Conservation (phyloP, 768 basidiomycete species). For the Lentinula boryana region DNA sequence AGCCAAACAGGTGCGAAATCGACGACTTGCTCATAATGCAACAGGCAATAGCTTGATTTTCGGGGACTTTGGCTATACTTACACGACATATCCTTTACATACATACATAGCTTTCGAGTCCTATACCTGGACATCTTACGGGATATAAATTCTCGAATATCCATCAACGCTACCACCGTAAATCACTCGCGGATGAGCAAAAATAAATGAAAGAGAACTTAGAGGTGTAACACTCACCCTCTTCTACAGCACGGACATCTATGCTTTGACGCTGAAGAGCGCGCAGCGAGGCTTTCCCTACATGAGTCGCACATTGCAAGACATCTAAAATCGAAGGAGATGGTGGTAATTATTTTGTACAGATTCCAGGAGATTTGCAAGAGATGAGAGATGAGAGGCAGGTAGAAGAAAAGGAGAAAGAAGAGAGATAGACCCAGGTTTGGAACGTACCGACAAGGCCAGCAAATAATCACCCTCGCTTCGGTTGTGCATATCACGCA, state of each 20-base stretch:
- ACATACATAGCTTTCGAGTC: too few species aligned
- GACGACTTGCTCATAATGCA: too few species aligned
- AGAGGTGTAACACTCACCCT: slow-evolving; percentile 23
- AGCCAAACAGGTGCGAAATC: too few species aligned
- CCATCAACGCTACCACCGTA: slow-evolving; percentile 35
- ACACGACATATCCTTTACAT: too few species aligned
- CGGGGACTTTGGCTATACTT: too few species aligned
- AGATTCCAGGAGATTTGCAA: background rate
- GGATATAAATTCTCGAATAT: slow-evolving; percentile 43
- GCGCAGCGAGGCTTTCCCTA: slow-evolving; percentile 52
- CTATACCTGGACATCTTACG: slow-evolving; percentile 16
- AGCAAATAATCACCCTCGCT: slow-evolving; percentile 67
- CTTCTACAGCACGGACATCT: slow-evolving; percentile 65
- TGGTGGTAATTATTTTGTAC: background rate
- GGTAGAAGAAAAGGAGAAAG: background rate
- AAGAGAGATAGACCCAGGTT: background rate
- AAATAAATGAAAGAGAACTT: background rate
- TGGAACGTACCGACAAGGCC: slow-evolving; percentile 67
- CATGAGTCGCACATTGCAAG: slow-evolving; percentile 64
- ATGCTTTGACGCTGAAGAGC: slow-evolving; percentile 51
- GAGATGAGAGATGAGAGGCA: too few species aligned
- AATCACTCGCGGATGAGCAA: background rate
- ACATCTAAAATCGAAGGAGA: slow-evolving; percentile 26
- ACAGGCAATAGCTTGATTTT: too few species aligned
- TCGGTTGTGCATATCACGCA: slow-evolving; percentile 76